Evolutionary conservation across 306 rosid species (phyloP), one percentile per base, ranked within the genome.

Genomic region (Castanea sativa): DNA sequence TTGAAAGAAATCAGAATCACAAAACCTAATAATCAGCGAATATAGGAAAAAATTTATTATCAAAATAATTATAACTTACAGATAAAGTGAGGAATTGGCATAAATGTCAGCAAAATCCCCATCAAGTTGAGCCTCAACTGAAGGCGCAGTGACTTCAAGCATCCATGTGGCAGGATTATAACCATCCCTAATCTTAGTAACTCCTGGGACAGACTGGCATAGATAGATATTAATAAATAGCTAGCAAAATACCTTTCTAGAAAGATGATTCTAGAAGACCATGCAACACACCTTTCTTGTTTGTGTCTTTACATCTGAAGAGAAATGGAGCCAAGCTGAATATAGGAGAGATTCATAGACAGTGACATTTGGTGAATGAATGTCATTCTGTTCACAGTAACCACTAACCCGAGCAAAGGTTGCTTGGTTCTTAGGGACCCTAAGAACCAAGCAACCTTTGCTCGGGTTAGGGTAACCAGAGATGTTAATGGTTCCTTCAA

Each of bases 141-240:
- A 27, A 0, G 81, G 55, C 38, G 94, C 79, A 74, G 77, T 91
- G 74, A 91, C 83, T 61, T 93, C 95, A 30, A 93, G 82, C 98
- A 91, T 90, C 98, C 98, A 93, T 4, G 98, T 91, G 13, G 97
- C 94, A 8, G 98, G 98, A 81, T 93, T 93, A 76, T 85, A 86
- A 58, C 91, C 93, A 4, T 87, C 92, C 60, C 79, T 84, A 67
- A 93, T 91, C 75, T 87, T 88, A 0, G 92, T 79, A 85, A 93
- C 85, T 53, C 93, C 98, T 15, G 81, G 85, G 72, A 90, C 68
- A 58, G 87, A 95, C 98, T 93, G 84, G 41, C 70, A 72, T 33
- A 77, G 7, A n/a, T 76, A 73, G 19, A 57, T 49, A 12, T 64
- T 29, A 45, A 41, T 60, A 19, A 79, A 67, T 23, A 69, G 59